Evolutionary conservation across 225 moss, liverwort and hornwort genomes (phyloP), one percentile per base, ranked within the genome.

Genomic region (Straminergon stramineum): DNA sequence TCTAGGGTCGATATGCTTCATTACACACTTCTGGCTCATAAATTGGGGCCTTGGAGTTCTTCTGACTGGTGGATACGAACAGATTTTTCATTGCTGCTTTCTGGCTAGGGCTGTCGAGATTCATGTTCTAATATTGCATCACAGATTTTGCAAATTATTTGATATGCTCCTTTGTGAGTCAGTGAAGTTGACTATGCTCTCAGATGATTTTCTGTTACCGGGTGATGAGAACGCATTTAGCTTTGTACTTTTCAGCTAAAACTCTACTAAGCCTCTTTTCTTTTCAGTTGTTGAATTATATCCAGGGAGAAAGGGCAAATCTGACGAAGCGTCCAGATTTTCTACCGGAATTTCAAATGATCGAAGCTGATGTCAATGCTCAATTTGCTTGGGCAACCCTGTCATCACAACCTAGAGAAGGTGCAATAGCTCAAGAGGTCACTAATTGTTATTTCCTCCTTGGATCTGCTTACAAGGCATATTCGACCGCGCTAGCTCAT

Each of bases 351-450:
- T 93, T 98, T 51, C 93, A 93, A 85, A 83, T 97, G 83, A 92
- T 95, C 63, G 91, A 96, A 94, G 97, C 94, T 80, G 88, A 91
- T 81, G 92, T 95, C 64, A 93, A 92, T 62, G 89, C 94, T 77
- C 90, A 95, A 87, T 93, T 98, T 81, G 96, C 94, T 88, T 96
- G 92, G 93, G 91, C 89, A 45, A 93, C 79, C 69, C 90, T 96
- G 63, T 91, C 91, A 62, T 79, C 89, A 61, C 77, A 94, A 45
- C 88, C 90, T 37, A 93, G 86, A 53, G 91, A 71, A 69, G 89
- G 82, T 60, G 89, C 91, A 53, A 75, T 86, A 71, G 81, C 91
- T 67, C 77, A 81, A 55, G 86, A 89, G 55, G 82, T 94, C 60
- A 83, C 89, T 71, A 89, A 90, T 39, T 93, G 88, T 68, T 93